Evolutionary conservation across 2,329 filamentous ascomycete genomes (phyloP).

Genomic region (Diplocarpon rosae): DNA sequence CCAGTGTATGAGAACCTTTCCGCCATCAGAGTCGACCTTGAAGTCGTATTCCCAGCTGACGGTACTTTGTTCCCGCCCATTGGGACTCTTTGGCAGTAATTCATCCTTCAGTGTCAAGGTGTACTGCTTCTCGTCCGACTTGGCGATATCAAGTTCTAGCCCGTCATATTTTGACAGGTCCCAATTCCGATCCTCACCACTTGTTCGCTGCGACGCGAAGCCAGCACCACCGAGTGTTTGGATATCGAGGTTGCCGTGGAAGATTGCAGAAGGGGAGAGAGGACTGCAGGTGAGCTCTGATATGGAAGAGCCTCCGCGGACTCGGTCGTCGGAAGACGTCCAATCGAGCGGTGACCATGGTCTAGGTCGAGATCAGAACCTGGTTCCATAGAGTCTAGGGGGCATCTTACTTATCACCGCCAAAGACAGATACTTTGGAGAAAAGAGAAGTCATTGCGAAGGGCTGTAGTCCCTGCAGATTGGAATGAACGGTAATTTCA

Average conservation of each 20-base stretch:
- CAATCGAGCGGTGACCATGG: conserved; percentile 50
- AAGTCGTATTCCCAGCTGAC: conserved; percentile 70
- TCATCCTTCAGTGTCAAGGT: conserved; percentile 67
- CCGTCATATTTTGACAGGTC: conserved; percentile 55
- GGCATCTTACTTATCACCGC: conserved; percentile 19
- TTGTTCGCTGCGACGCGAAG: conserved; percentile 69
- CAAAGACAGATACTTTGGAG: conserved; percentile 14
- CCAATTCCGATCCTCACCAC: conserved; percentile 43
- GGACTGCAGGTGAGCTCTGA: conserved; percentile 35
- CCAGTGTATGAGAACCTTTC: conserved; percentile 49
- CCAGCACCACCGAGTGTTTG: conserved; percentile 67
- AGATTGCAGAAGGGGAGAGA: conserved; percentile 33
- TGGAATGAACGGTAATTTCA: background rate
- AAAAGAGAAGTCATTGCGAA: conserved; percentile 6
- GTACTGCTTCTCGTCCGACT: conserved; percentile 55
- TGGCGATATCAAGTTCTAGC: conserved; percentile 40
- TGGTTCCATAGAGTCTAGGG: background rate
- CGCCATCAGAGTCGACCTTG: conserved; percentile 25
- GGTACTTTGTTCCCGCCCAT: conserved; percentile 60
- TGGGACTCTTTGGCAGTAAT: conserved; percentile 42
- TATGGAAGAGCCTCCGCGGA: conserved; percentile 61
- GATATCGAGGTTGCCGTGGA: conserved; percentile 62
- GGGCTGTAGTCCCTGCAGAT: background rate
- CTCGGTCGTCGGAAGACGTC: conserved; percentile 62
- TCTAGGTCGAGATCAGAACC: conserved; percentile 29